Evolutionary conservation across 441 rosid genomes (phyloP).

Genomic region (Pelargonium fulgidum): DNA sequence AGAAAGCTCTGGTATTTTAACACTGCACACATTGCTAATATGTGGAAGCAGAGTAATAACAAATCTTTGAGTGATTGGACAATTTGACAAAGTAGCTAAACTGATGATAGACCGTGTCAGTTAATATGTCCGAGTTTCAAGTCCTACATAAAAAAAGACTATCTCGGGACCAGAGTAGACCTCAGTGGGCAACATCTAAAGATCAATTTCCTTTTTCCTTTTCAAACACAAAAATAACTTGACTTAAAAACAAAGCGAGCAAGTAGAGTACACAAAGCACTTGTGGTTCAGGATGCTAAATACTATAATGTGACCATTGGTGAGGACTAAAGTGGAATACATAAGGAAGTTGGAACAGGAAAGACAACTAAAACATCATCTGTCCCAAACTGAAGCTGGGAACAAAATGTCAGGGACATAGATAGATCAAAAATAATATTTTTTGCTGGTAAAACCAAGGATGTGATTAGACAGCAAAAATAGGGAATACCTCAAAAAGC

Average conservation of each 20-base stretch:
- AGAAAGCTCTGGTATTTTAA: neutral
- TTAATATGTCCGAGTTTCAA: neutral
- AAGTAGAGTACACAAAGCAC: neutral
- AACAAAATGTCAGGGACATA: neutral
- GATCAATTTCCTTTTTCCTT: neutral
- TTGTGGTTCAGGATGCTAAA: neutral
- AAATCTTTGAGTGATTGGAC: neutral
- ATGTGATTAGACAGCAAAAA: slow-evolving; percentile 4
- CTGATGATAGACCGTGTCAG: neutral
- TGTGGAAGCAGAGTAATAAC: neutral
- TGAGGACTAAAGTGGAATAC: neutral
- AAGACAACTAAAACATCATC: neutral
- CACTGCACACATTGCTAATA: neutral
- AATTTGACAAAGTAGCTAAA: neutral
- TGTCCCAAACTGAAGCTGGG: neutral
- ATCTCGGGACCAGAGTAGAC: neutral
- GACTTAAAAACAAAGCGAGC: neutral
- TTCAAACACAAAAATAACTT: neutral
- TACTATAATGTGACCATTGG: neutral
- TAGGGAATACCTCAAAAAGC: slow-evolving; percentile 67
- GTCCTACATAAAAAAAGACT: neutral
- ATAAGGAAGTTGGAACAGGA: neutral
- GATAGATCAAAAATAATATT: neutral
- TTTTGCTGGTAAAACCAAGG: neutral
- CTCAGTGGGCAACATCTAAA: neutral